phyloP scores from a whole-genome alignment of 805 yeast genomes.

The Ogataea nitratoaversa region DNA sequence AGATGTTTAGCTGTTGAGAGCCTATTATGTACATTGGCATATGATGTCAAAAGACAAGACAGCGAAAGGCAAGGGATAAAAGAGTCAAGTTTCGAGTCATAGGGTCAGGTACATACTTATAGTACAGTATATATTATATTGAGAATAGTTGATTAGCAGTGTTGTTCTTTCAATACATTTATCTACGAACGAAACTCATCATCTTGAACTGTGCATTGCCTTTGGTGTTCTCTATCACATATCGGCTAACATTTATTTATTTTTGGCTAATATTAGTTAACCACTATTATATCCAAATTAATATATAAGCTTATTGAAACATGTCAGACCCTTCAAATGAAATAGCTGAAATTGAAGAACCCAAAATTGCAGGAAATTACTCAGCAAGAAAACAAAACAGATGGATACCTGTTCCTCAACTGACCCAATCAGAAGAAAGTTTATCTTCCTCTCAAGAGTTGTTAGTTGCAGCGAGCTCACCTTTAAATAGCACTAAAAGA shows the following conservation, averaged over 20 bases:
- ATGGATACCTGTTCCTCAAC: constrained; percentile 35
- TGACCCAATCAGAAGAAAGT: constrained; percentile 8
- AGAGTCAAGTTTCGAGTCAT: too few species aligned
- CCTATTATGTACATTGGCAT: too few species aligned
- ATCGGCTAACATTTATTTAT: too few species aligned
- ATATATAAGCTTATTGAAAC: not conserved
- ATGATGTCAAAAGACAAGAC: not conserved
- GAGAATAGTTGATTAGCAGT: too few species aligned
- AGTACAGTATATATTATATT: too few species aligned
- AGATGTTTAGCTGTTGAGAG: too few species aligned
- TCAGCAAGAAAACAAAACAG: constrained; percentile 51
- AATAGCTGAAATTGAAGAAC: constrained; percentile 36
- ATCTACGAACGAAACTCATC: too few species aligned
- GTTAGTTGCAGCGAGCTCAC: constrained; percentile 11
- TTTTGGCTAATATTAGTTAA: too few species aligned
- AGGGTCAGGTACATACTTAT: too few species aligned
- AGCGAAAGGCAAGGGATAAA: not conserved
- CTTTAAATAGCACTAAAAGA: constrained; percentile 9
- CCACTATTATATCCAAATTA: not conserved
- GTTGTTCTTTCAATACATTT: too few species aligned
- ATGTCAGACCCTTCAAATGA: constrained; percentile 2
- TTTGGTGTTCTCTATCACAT: too few species aligned
- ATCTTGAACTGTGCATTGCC: too few species aligned
- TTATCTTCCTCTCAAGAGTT: constrained; percentile 10
- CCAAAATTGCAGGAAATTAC: constrained; percentile 45